Conservation (phyloP, 164 flowering plant genomes). For the Buxus sempervirens region DNA sequence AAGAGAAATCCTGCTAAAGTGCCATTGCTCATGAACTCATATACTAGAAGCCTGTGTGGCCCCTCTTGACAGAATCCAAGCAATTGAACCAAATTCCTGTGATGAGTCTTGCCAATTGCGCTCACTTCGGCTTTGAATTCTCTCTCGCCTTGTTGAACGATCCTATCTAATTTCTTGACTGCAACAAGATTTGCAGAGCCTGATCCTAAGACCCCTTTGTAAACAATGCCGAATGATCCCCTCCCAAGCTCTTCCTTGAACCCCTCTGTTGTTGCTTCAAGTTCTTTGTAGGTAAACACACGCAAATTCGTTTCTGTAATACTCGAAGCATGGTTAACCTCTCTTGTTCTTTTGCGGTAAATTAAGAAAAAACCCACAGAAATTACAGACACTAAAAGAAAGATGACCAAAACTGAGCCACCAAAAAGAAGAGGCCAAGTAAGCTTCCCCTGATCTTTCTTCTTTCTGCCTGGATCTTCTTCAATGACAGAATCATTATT, state of each 20-base stretch:
- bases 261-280: conserved; percentile 17
- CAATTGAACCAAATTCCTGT: conserved; percentile 25
- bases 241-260: conserved; percentile 27
- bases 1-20: conserved; percentile 19
- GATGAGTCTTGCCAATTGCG: conserved; percentile 25
- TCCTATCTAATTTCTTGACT: conserved; percentile 23
- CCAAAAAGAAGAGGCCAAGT: conserved; percentile 9
- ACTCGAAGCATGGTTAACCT: background rate
- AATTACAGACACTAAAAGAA: conserved; percentile 5
- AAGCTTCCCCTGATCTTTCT: conserved; percentile 5
- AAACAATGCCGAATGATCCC: conserved; percentile 27
- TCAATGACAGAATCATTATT: background rate
- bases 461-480: too few species aligned
- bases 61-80: conserved; percentile 31
- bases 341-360: background rate
- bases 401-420: conserved; percentile 20
- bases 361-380: background rate
- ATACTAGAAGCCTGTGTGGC: conserved; percentile 17
- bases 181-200: conserved; percentile 8
- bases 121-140: conserved; percentile 28
- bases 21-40: conserved; percentile 23
- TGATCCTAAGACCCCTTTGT: conserved; percentile 15
- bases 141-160: conserved; percentile 13
- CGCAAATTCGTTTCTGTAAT: background rate
- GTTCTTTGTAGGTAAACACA: conserved; percentile 20